Evolutionary conservation across 495 filamentous ascomycete species (phyloP).

Genomic region (Barbatosphaeria neglecta): DNA sequence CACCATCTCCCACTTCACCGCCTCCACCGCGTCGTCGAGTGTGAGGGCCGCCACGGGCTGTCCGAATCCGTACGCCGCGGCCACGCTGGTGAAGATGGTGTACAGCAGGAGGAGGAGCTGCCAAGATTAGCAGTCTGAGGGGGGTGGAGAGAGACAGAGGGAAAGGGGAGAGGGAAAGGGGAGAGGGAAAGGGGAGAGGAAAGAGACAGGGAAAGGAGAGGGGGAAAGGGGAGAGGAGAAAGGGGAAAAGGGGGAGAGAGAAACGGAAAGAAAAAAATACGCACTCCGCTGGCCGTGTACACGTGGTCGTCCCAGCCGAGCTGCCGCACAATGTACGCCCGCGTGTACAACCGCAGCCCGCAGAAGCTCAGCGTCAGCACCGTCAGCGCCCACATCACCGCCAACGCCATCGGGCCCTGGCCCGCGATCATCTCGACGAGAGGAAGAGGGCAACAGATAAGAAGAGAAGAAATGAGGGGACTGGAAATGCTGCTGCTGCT

Average conservation of each 20-base stretch:
- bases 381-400: conserved; percentile 18
- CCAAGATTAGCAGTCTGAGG: not conserved
- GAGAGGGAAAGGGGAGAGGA: not conserved
- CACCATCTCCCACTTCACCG: conserved; percentile 25
- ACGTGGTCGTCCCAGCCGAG: conserved; percentile 19
- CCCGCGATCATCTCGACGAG: conserved; percentile 2
- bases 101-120: conserved; percentile 4
- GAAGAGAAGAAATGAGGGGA: not conserved
- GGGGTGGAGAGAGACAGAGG: too few species aligned
- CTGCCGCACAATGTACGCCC: conserved; percentile 12
- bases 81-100: conserved; percentile 2
- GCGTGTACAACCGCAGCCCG: conserved; percentile 19
- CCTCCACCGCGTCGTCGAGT: conserved; percentile 13
- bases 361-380: conserved; percentile 13
- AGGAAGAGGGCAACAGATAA: not conserved
- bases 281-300: conserved; percentile 11
- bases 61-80: conserved; percentile 19
- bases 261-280: not conserved
- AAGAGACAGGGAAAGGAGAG: not conserved
- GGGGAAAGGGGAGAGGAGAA: not conserved
- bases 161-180: not conserved
- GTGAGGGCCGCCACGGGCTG: conserved; percentile 15
- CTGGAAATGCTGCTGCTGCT: not conserved
- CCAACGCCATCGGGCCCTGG: conserved; percentile 4
- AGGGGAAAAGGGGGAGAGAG: not conserved